These are phyloP conservation scores for Globisporangium rhizosaccharum DNA, from an alignment of 352 stramenopile genomes.

Conservation along the genomic window DNA sequence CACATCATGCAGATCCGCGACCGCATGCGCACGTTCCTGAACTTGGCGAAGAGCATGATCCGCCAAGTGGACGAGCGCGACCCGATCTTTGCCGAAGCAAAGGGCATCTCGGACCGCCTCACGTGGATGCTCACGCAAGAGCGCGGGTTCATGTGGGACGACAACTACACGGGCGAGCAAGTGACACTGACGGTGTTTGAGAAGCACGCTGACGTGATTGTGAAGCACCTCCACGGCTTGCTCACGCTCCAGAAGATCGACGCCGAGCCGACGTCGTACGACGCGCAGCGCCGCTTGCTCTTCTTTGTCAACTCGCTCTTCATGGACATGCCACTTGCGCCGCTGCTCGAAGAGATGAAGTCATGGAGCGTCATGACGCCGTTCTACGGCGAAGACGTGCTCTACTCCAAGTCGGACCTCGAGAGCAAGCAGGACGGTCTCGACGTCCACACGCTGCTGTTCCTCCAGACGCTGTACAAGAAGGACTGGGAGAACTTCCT, in stretches of 20 bases:
- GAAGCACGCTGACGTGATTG: constrained; percentile 65
- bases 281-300: constrained; percentile 93
- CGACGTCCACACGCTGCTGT: constrained; percentile 82
- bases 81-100: constrained; percentile 77
- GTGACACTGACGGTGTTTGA: constrained; percentile 88
- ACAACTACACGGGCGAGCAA: constrained; percentile 95
- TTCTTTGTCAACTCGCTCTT: constrained; percentile 99
- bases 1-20: constrained; percentile 93
- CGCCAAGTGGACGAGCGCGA: constrained; percentile 73
- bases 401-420: constrained; percentile 96
- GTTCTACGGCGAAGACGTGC: constrained; percentile 98
- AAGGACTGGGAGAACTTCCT: constrained; percentile 98
- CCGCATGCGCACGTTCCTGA: constrained; percentile 92
- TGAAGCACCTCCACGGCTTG: constrained; percentile 91
- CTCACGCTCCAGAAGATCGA: constrained; percentile 96
- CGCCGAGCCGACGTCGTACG: constrained; percentile 95
- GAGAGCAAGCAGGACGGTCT: constrained; percentile 93
- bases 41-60: constrained; percentile 88
- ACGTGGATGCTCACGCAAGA: constrained; percentile 96
- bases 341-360: constrained; percentile 97
- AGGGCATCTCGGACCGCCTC: constrained; percentile 91
- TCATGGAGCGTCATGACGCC: constrained; percentile 98
- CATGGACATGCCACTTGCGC: constrained; percentile 98
- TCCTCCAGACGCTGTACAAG: constrained; percentile 97
- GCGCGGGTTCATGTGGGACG: constrained; percentile 98